These are phyloP conservation scores for Cyclostephanos invisitatus DNA, from an alignment of 108 stramenopile species.

Conservation along the genomic window DNA sequence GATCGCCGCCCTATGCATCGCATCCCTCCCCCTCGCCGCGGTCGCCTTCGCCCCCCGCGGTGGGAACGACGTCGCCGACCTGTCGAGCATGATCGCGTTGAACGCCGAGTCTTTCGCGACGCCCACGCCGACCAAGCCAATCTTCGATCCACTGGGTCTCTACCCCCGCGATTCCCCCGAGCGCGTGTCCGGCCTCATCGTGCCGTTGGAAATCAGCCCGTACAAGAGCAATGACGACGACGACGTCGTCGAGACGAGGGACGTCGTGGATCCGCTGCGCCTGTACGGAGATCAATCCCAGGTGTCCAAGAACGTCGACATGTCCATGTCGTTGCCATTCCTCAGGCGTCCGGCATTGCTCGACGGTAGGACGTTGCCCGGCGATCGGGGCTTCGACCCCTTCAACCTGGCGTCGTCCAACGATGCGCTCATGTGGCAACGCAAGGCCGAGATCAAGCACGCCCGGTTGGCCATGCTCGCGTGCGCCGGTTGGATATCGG, in stretches of 20 bases:
- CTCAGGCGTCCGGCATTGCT: slow-evolving; percentile 46
- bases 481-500: slow-evolving; percentile 72
- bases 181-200: slow-evolving; percentile 19
- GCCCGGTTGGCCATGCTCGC: slow-evolving; percentile 66
- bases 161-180: slow-evolving; percentile 18
- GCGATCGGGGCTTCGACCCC: slow-evolving; percentile 63
- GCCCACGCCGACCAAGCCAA: slow-evolving; percentile 11
- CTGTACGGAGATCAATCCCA: slow-evolving; percentile 26
- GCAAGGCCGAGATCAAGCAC: slow-evolving; percentile 62
- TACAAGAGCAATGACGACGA: too few species aligned
- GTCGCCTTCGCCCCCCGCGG: background rate
- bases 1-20: background rate
- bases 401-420: slow-evolving; percentile 33
- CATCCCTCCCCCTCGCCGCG: background rate
- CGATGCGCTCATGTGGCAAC: slow-evolving; percentile 22
- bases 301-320: slow-evolving; percentile 16
- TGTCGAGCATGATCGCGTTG: background rate
- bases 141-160: slow-evolving; percentile 29
- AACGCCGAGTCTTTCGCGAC: background rate
- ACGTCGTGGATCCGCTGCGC: slow-evolving; percentile 23
- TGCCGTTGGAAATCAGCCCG: slow-evolving; percentile 5
- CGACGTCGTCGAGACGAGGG: background rate
- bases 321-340: slow-evolving; percentile 38
- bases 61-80: background rate
- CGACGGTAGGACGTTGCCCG: slow-evolving; percentile 46